These are phyloP conservation scores for Plenodomus tracheiphilus DNA, from an alignment of 2,329 filamentous ascomycete species.

Conservation along the genomic window DNA sequence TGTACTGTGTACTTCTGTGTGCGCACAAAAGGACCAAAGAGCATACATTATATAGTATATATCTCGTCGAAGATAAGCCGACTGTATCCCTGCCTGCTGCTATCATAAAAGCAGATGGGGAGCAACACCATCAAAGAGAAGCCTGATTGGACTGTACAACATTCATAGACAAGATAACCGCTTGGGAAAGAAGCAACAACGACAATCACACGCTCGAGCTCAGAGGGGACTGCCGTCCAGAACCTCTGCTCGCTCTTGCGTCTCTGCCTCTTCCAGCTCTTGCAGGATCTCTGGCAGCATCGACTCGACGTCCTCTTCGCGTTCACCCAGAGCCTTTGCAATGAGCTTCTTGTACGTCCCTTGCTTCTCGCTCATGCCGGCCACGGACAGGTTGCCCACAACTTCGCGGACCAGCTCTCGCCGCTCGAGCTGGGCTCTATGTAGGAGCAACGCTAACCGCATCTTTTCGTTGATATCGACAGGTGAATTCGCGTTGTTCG, in stretches of 20 bases:
- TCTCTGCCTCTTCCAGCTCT: slow-evolving; percentile 54
- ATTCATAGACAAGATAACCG: neutral
- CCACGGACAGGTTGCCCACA: slow-evolving; percentile 67
- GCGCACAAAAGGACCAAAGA: no score
- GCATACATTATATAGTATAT: slow-evolving; percentile 4
- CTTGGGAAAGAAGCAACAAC: neutral
- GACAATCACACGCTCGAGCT: neutral
- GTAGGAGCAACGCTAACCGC: slow-evolving; percentile 61
- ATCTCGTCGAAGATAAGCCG: slow-evolving; percentile 12
- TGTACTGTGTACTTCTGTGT: no score
- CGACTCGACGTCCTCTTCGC: slow-evolving; percentile 70
- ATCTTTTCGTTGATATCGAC: slow-evolving; percentile 56
- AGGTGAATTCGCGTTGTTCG: slow-evolving; percentile 37
- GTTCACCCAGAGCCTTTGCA: slow-evolving; percentile 67
- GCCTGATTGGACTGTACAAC: neutral
- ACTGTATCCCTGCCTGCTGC: slow-evolving; percentile 5
- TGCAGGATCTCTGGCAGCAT: slow-evolving; percentile 57
- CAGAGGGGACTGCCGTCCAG: slow-evolving; percentile 35
- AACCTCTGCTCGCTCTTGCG: slow-evolving; percentile 40
- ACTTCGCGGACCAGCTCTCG: slow-evolving; percentile 67
- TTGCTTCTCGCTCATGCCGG: slow-evolving; percentile 73
- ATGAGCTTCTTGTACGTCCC: slow-evolving; percentile 73
- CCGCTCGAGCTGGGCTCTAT: slow-evolving; percentile 62
- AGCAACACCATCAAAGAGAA: slow-evolving; percentile 2
- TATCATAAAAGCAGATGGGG: slow-evolving; percentile 1